Evolutionary conservation across 2,329 filamentous ascomycete species (phyloP).

Genomic region (Trichoderma sp.): DNA sequence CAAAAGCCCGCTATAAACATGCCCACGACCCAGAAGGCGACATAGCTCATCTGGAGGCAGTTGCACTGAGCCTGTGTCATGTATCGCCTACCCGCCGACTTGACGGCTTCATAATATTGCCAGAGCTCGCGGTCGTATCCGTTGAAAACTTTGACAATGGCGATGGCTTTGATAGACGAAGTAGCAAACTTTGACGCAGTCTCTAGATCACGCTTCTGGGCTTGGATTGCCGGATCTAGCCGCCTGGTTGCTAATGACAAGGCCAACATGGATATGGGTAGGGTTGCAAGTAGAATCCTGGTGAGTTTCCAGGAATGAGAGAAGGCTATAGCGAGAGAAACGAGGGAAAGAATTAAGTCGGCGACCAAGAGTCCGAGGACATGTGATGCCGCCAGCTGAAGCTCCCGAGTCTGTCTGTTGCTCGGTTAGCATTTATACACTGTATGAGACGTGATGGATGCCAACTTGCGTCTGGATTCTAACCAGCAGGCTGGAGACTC

Average conservation of each 20-base stretch:
- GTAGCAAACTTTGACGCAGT: constrained; percentile 69
- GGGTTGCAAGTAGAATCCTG: constrained; percentile 69
- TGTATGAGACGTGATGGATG: not conserved
- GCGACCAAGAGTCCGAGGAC: constrained; percentile 70
- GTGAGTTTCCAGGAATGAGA: constrained; percentile 83
- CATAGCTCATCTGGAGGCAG: constrained; percentile 68
- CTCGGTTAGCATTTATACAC: not conserved
- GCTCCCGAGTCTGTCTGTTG: constrained; percentile 73
- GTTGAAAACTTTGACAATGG: constrained; percentile 84
- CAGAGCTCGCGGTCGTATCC: constrained; percentile 67
- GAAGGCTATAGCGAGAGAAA: constrained; percentile 69
- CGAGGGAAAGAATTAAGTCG: constrained; percentile 61
- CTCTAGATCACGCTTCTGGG: constrained; percentile 66
- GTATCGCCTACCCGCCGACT: constrained; percentile 61
- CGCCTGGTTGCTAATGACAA: constrained; percentile 59
- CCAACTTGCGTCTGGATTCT: constrained; percentile 67
- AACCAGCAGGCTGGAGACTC: constrained; percentile 68
- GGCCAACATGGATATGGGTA: constrained; percentile 64
- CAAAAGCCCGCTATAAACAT: constrained; percentile 91
- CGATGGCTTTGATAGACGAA: constrained; percentile 70
- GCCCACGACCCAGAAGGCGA: constrained; percentile 69
- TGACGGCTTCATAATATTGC: constrained; percentile 60
- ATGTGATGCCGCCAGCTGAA: constrained; percentile 78
- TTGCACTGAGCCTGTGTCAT: constrained; percentile 65
- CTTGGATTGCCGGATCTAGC: constrained; percentile 64